Percentiles rank a stretch among this genome's conserved stretches.
These are phyloP conservation scores for Colletotrichum sp. DNA, from an alignment of 2,329 filamentous ascomycete genomes.

Conservation along the genomic window DNA sequence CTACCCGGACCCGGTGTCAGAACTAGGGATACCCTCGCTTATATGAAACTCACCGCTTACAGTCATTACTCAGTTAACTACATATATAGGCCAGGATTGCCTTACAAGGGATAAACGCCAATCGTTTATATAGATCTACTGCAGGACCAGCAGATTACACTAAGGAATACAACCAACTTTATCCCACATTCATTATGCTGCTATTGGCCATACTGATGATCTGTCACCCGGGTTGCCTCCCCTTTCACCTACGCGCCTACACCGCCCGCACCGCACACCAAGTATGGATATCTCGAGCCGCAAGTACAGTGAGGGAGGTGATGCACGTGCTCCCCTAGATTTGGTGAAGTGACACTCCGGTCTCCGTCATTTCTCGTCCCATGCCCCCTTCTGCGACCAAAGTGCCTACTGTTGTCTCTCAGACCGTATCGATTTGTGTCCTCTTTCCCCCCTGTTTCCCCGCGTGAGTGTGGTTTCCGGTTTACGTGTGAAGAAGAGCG, in stretches of 20 bases:
- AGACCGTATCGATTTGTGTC: not conserved
- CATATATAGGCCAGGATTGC: too few relatives aligned
- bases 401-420: not conserved
- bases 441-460: not conserved
- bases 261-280: not conserved
- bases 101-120: too few relatives aligned
- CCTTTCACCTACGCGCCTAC: not conserved
- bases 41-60: too few relatives aligned
- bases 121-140: too few relatives aligned
- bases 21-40: too few relatives aligned
- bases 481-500: not conserved
- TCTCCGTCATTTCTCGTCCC: not conserved
- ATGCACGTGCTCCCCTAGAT: not conserved
- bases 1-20: not conserved
- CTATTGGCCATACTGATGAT: too few relatives aligned
- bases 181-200: too few relatives aligned
- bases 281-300: not conserved
- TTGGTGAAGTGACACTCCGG: not conserved
- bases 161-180: too few relatives aligned
- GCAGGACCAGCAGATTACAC: too few relatives aligned
- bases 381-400: not conserved
- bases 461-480: not conserved
- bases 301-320: not conserved
- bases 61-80: too few relatives aligned
- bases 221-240: not conserved